Base-by-base conservation (phyloP, 2,329 filamentous ascomycete genomes). In the Pseudomassariella vexata region DNA sequence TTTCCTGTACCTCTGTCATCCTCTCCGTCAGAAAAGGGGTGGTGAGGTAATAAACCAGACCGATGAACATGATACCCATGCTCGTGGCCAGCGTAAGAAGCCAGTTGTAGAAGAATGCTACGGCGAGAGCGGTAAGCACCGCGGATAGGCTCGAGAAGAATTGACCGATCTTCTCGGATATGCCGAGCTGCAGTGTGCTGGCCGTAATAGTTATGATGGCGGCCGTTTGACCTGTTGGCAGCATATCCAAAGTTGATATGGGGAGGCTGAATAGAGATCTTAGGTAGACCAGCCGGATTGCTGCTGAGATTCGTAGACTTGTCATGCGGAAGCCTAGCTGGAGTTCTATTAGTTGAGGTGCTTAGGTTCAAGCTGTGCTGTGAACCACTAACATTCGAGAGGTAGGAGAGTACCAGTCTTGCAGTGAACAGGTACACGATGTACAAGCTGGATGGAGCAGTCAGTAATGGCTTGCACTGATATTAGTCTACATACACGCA, bases 341-440 rank as follows among this genome's bases (percentile, higher is more conserved):
- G 41, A n/a, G n/a, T n/a, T n/a, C n/a, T n/a, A n/a, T 70, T 67
- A 39, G 76, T 57, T 39, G 82, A 83, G 39, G n/a, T n/a, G n/a
- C 70, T 73, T 20, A 82, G 58, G 6, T 58, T 48, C 42, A 82
- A 76, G 21, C 79, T 76, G 9, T n/a, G n/a, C n/a, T n/a, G n/a
- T n/a, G n/a, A n/a, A n/a, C n/a, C n/a, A n/a, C n/a, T n/a, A n/a
- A n/a, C n/a, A n/a, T n/a, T n/a, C n/a, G n/a, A n/a, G n/a, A n/a
- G n/a, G n/a, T n/a, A n/a, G n/a, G n/a, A n/a, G n/a, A n/a, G n/a
- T n/a, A n/a, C n/a, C n/a, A n/a, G n/a, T n/a, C n/a, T n/a, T n/a
- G 62, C 79, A 25, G 85, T 55, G 51, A 85, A 86, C 6, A 86
- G 61, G 35, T 75, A 79, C 31, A 85, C 67, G 48, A 85, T 79